Evolutionary conservation across 441 rosid genomes (phyloP).

Genomic region (Flueggea neowawraea): DNA sequence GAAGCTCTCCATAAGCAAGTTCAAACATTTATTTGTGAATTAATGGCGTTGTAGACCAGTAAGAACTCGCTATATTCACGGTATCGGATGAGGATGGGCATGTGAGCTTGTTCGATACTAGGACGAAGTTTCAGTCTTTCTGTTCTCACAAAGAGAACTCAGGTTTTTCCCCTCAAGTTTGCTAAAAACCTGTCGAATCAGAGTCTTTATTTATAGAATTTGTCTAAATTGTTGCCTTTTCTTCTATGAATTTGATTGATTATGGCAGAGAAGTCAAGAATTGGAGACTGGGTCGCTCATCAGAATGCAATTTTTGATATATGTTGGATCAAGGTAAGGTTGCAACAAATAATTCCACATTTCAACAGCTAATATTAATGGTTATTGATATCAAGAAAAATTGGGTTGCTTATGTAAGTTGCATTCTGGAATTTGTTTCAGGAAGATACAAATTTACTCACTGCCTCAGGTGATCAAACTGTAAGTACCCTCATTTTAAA

Average conservation of each 20-base stretch:
- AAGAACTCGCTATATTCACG: conserved; percentile 51
- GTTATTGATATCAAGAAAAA: too few species aligned
- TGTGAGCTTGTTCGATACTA: conserved; percentile 66
- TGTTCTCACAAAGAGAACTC: conserved; percentile 50
- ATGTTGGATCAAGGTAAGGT: conserved; percentile 71
- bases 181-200: not conserved
- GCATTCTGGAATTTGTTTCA: conserved; percentile 27
- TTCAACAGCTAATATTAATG: not conserved
- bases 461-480: conserved; percentile 99
- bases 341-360: not conserved
- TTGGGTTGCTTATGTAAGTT: not conserved
- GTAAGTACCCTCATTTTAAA: conserved; percentile 41
- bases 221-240: too few species aligned
- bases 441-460: conserved; percentile 64
- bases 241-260: not conserved
- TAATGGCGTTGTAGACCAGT: conserved; percentile 37
- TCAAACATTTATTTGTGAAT: too few species aligned
- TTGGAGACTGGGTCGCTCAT: conserved; percentile 78
- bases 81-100: conserved; percentile 83
- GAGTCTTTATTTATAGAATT: not conserved
- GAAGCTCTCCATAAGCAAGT: too few species aligned
- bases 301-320: conserved; percentile 74
- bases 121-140: conserved; percentile 36
- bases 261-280: conserved; percentile 50
- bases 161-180: conserved; percentile 29